Evolutionary conservation across 2,329 filamentous ascomycete species (phyloP), one percentile per base, ranked within the genome.

Genomic region (Neonectria faginata): DNA sequence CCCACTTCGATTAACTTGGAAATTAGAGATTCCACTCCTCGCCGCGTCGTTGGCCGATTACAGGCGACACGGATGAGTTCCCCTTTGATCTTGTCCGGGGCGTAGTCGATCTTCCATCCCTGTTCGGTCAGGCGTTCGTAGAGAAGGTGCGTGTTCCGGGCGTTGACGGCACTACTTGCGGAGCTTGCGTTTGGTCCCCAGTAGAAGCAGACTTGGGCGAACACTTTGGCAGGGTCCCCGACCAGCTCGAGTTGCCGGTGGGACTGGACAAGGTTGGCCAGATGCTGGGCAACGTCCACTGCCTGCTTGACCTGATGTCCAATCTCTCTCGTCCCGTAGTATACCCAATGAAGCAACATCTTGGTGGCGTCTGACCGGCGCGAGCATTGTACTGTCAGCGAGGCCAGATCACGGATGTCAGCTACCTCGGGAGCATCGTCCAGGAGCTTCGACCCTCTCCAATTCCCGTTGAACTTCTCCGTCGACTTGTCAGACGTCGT

Each of bases 301-400:
- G 41, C n/a, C 41, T 42, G 41, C 18, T 42, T n/a, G 16, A 42
- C 7, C 41, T 42, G 41, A 18, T 42, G 1, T 20, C 41, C 41
- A 20, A 42, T 42, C 41, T 42, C 41, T 42, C 41, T 20, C 41
- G 41, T 42, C 41, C 41, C 41, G 41, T 42, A 42, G 41, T 42
- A 42, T 42, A 42, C 11, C 41, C 41, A 42, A 20, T 42, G 41
- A 20, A 42, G 41, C 41, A 42, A 42, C 41, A 42, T 42, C 41
- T 42, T 42, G 41, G 41, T 42, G n/a, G 41, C 41, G 41, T 42
- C 41, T 20, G 41, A 42, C 16, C 41, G 41, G 41, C 41, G 41
- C 41, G 41, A 42, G 41, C 41, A 42, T 42, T 42, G 50, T 20
- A 31, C 50, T n/a, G 50, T 52, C 50, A 52, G 50, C 50, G 50